Percentiles rank a stretch among this genome's conserved stretches.
Conservation (phyloP, 2,329 filamentous ascomycete genomes). For the Colletotrichum brevisporum region DNA sequence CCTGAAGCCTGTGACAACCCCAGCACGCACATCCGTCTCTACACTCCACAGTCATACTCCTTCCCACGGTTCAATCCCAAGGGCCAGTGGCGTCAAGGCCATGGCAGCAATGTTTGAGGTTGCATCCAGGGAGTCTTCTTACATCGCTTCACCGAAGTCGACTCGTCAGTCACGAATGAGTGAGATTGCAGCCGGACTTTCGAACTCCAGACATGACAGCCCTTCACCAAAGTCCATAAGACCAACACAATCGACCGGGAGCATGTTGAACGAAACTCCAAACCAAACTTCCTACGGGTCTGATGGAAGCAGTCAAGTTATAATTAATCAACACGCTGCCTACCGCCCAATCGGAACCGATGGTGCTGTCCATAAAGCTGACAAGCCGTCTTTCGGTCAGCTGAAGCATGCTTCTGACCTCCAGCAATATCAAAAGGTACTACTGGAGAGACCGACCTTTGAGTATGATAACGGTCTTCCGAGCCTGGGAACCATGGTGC, state of each 20-base stretch:
- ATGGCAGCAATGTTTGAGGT: constrained; percentile 68
- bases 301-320: background rate
- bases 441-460: constrained; percentile 5
- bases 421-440: background rate
- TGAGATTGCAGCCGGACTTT: constrained; percentile 12
- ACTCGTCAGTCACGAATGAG: constrained; percentile 10
- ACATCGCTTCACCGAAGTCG: constrained; percentile 34
- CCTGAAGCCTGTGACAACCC: constrained; percentile 8
- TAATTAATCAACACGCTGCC: background rate
- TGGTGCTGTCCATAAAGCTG: constrained; percentile 41
- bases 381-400: background rate
- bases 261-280: constrained; percentile 38
- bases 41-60: constrained; percentile 2
- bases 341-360: background rate
- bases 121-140: constrained; percentile 45
- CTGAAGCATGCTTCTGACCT: constrained; percentile 7
- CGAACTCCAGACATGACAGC: constrained; percentile 39
- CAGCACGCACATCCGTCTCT: constrained; percentile 4
- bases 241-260: constrained; percentile 40
- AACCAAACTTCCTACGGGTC: background rate
- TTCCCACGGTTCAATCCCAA: constrained; percentile 44
- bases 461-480: constrained; percentile 42
- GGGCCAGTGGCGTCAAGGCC: constrained; percentile 57
- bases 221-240: constrained; percentile 42
- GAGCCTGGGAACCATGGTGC: constrained; percentile 56